Conservation (phyloP, 768 basidiomycete species). For the Boletales sp. region DNA sequence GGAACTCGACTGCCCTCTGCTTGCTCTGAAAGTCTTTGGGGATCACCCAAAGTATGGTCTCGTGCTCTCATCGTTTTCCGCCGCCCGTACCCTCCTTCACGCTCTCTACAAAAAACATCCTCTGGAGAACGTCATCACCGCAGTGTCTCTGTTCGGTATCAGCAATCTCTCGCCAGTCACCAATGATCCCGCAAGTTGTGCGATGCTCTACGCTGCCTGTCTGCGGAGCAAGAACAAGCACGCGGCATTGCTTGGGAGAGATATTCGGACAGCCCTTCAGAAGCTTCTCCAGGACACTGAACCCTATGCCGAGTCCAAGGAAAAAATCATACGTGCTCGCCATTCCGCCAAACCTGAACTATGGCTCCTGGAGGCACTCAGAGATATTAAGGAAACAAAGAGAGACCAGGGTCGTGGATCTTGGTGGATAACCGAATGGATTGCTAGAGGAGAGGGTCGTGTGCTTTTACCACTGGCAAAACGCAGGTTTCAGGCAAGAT, state of each 20-base stretch:
- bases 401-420: conserved; percentile 25
- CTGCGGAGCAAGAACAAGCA: conserved; percentile 42
- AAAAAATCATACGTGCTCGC: conserved; percentile 18
- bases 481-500: conserved; percentile 14
- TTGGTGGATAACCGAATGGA: conserved; percentile 27
- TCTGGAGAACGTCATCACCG: conserved; percentile 45
- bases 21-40: conserved; percentile 60
- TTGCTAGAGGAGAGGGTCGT: conserved; percentile 21
- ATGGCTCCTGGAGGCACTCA: conserved; percentile 37
- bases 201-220: conserved; percentile 57
- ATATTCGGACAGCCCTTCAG: conserved; percentile 42
- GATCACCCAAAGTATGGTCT: conserved; percentile 61
- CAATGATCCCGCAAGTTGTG: conserved; percentile 52
- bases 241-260: conserved; percentile 37
- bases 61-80: conserved; percentile 42
- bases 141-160: conserved; percentile 50
- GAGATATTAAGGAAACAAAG: conserved; percentile 33
- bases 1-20: conserved; percentile 49
- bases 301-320: conserved; percentile 18
- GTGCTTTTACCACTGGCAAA: conserved; percentile 14
- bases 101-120: conserved; percentile 47
- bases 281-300: conserved; percentile 22
- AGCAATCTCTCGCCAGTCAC: conserved; percentile 54
- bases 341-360: conserved; percentile 32
- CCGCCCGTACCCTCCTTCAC: conserved; percentile 56